Base-by-base conservation (phyloP, 257 asterid genomes). In the Rehmannia glutinosa region DNA sequence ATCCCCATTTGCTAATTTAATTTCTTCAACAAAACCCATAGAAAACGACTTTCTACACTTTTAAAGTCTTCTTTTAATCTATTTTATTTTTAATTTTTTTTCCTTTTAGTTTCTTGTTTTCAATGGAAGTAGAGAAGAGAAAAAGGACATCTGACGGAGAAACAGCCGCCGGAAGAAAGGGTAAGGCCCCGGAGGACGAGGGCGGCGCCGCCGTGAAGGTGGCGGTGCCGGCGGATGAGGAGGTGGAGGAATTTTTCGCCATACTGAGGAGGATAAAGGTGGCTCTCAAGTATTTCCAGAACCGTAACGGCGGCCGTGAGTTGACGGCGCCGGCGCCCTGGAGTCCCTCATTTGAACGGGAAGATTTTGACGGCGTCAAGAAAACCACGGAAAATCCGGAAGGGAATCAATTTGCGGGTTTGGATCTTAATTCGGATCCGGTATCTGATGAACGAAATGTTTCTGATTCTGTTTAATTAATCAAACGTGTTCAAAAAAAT, bases 201-300 rank as follows among this genome's bases (percentile, higher is more conserved):
- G 24, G 2, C 23, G 6, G 1, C 5, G 56, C 17, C 42, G 66
- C 6, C 46, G 65, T 15, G 63, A 8, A 13, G 42, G 46, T 7
- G 62, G 35, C 35, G 52, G 46, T 9, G 59, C 64, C 73, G 75
- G 68, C 25, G 11, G 88, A 80, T 8, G 76, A 72, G 38, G 88
- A 83, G 66, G 88, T 83, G 64, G 88, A 83, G 68, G 85, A 80
- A 38, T 80, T 83, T 69, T 83, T 61, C 67, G 78, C 81, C 10
- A 83, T 80, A 1, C 51, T 83, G 32, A 68, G 70, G 67, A 72
- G 83, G 51, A 78, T 76, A 27, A 78, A 65, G 33, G 76, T 56
- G 23, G 88, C 83, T 3, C 25, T 83, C 15, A 43, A 53, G 66
- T 71, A 62, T 32, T 71, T 71, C 51, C 65, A 43, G 71, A 54